Evolutionary conservation across 139 green algal genomes (phyloP).

Genomic region (Coccomyxa sp.): DNA sequence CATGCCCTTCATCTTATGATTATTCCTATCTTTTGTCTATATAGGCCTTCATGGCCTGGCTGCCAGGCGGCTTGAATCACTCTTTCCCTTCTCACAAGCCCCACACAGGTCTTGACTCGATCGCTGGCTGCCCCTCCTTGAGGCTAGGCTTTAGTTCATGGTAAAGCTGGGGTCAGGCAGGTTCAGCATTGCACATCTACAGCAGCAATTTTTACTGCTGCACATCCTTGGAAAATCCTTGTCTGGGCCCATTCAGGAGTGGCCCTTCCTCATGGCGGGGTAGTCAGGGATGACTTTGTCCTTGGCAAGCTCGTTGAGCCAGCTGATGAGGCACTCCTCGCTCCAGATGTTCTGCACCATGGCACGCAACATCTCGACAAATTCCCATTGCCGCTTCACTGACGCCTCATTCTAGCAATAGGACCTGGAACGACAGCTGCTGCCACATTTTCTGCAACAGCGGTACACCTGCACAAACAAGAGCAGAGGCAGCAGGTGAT

Average conservation of each 20-base stretch:
- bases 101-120: too few species aligned
- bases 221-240: not conserved
- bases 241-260: not conserved
- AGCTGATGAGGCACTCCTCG: not conserved
- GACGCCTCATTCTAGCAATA: too few species aligned
- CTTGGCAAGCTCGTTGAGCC: not conserved
- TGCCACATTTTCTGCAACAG: not conserved
- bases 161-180: not conserved
- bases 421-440: too few species aligned
- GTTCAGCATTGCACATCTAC: not conserved
- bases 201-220: not conserved
- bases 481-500: not conserved
- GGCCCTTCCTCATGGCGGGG: not conserved
- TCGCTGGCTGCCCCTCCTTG: too few species aligned
- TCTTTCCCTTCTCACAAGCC: not conserved
- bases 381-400: too few species aligned
- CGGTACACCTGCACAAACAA: not conserved
- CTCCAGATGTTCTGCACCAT: not conserved
- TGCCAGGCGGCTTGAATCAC: too few species aligned
- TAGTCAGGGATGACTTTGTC: not conserved
- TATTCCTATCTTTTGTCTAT: too few species aligned
- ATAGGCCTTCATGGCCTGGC: too few species aligned
- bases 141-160: too few species aligned
- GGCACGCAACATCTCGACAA: too few species aligned
- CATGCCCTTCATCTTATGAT: too few species aligned